Conservation (phyloP, 2,329 filamentous ascomycete genomes). For the Herpotrichia juniperi region DNA sequence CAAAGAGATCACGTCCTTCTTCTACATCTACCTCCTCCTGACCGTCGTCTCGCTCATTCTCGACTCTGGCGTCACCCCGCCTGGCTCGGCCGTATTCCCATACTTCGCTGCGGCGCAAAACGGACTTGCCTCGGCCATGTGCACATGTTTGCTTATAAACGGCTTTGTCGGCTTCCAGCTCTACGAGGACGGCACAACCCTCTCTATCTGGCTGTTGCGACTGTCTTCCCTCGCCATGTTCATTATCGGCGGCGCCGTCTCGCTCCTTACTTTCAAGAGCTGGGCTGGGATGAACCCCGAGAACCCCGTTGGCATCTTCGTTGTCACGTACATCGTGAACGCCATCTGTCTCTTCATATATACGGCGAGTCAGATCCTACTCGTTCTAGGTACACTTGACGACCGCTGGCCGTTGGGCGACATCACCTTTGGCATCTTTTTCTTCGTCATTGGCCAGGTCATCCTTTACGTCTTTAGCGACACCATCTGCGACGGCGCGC, state of each 20-base stretch:
- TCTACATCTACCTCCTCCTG: slow-evolving; percentile 93
- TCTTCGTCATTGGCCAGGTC: slow-evolving; percentile 91
- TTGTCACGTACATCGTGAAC: slow-evolving; percentile 90
- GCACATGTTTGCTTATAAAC: slow-evolving; percentile 91
- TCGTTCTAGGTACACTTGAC: slow-evolving; percentile 88
- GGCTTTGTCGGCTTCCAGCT: slow-evolving; percentile 98
- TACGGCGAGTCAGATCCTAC: slow-evolving; percentile 81
- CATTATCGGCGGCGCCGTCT: slow-evolving; percentile 82
- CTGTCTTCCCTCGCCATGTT: slow-evolving; percentile 81
- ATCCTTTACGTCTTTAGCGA: slow-evolving; percentile 89
- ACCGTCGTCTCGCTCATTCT: slow-evolving; percentile 88
- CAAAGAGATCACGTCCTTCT: slow-evolving; percentile 83
- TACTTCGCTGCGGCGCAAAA: slow-evolving; percentile 92
- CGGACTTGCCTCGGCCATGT: slow-evolving; percentile 82
- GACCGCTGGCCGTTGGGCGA: slow-evolving; percentile 96
- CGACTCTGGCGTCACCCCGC: slow-evolving; percentile 90
- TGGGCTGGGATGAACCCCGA: slow-evolving; percentile 86
- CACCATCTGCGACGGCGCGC: slow-evolving; percentile 79
- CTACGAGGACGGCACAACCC: slow-evolving; percentile 92
- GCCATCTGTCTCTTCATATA: slow-evolving; percentile 87
- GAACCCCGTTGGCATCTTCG: slow-evolving; percentile 87
- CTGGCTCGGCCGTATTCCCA: slow-evolving; percentile 78
- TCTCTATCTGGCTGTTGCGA: slow-evolving; percentile 92
- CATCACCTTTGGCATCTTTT: slow-evolving; percentile 86
- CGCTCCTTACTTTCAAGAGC: slow-evolving; percentile 88